Evolutionary conservation across 257 asterid genomes (phyloP).

Genomic region (Capsicum rhomboideum): DNA sequence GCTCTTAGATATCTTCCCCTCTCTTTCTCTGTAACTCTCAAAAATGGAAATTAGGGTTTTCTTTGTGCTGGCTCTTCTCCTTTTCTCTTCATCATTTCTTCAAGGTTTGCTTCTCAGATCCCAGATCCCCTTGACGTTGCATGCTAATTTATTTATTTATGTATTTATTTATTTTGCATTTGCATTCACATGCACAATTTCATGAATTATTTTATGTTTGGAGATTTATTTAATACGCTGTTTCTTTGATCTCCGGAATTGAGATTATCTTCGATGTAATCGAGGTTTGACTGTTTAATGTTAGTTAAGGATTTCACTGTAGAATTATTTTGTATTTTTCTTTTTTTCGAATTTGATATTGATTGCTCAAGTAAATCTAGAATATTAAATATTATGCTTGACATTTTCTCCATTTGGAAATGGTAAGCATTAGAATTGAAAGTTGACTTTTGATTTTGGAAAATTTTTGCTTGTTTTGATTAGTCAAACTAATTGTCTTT

Average conservation of each 20-base stretch:
- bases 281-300: neutral
- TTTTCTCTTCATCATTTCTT: conserved; percentile 61
- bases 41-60: conserved; percentile 65
- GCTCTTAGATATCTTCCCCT: no score
- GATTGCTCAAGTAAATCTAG: neutral
- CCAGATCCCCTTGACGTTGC: neutral
- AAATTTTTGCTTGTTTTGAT: neutral
- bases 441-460: neutral
- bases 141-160: no score
- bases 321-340: neutral
- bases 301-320: neutral
- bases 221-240: neutral
- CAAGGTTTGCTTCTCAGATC: conserved; percentile 49
- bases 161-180: neutral
- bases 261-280: neutral
- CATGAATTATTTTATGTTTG: neutral
- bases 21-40: neutral
- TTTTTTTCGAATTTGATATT: neutral
- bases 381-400: neutral
- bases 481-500: neutral
- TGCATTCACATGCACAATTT: neutral
- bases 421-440: neutral
- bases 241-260: neutral
- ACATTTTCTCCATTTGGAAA: neutral
- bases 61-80: conserved; percentile 46